phyloP scores from a whole-genome alignment of 176 grass and related monocot species.

The Aegilops speltoides region DNA sequence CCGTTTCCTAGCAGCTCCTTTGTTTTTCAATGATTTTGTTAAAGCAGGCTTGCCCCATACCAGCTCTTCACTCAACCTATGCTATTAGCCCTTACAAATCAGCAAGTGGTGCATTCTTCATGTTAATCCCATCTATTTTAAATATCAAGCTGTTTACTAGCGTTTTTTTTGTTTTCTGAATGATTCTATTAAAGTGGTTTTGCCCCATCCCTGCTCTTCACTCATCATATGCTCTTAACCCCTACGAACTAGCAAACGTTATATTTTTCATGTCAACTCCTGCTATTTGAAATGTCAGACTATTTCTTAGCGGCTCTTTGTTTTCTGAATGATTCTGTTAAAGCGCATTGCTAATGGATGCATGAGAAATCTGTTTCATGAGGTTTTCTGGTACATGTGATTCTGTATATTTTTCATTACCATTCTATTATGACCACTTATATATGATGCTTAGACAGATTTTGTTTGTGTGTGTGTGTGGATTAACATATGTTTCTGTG shows the following conservation, averaged over 20 bases:
- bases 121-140: neutral
- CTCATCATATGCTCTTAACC: neutral
- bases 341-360: neutral
- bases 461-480: neutral
- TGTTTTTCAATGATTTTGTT: neutral
- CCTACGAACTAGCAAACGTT: neutral
- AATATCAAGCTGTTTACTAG: neutral
- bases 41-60: neutral
- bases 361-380: neutral
- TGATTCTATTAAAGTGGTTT: neutral
- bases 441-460: constrained; percentile 14
- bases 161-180: neutral
- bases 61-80: too few species aligned
- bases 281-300: neutral
- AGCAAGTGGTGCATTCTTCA: neutral
- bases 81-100: too few species aligned
- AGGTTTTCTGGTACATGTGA: neutral
- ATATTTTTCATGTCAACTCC: neutral
- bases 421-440: neutral
- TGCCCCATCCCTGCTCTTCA: neutral
- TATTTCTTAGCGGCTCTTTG: neutral
- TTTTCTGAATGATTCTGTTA: neutral
- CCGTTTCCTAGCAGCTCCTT: neutral
- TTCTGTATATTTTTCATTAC: neutral
- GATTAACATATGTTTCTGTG: constrained; percentile 38